These are phyloP conservation scores for Oemleria cerasiformis DNA, from an alignment of 306 rosid genomes.

Conservation along the genomic window DNA sequence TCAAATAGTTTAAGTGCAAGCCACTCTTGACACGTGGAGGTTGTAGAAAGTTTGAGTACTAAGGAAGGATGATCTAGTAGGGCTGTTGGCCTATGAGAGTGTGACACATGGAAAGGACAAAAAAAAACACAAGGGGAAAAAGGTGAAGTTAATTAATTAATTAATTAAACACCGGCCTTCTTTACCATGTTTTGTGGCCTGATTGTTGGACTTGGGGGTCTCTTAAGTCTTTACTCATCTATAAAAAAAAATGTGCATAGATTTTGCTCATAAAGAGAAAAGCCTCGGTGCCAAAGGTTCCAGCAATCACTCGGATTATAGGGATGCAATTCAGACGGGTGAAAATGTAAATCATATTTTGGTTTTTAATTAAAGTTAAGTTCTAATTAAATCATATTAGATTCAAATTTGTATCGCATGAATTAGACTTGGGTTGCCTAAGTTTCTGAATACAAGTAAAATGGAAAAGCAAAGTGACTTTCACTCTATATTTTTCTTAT, in stretches of 20 bases:
- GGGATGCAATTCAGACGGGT: no score
- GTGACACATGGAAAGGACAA: not conserved
- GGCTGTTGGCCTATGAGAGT: not conserved
- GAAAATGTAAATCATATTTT: no score
- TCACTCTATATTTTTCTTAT: no score
- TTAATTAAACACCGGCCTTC: conserved; percentile 8
- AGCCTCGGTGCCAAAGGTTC: no score
- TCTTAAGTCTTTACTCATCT: not conserved
- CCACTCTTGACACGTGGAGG: conserved; percentile 1
- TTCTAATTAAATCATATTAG: no score
- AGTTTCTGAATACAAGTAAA: no score
- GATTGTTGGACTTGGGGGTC: not conserved
- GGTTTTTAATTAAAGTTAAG: no score
- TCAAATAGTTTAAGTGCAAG: not conserved
- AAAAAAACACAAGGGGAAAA: not conserved
- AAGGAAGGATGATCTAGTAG: not conserved
- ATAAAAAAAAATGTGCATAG: no score
- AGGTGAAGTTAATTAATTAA: not conserved
- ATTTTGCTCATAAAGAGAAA: not conserved
- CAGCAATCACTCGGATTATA: no score
- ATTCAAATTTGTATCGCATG: no score
- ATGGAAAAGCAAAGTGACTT: no score
- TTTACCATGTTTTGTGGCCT: conserved; percentile 25
- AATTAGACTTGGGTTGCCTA: no score
- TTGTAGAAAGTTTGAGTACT: not conserved